These are phyloP conservation scores for Cucumis hystrix DNA, from an alignment of 306 rosid species.

Conservation along the genomic window DNA sequence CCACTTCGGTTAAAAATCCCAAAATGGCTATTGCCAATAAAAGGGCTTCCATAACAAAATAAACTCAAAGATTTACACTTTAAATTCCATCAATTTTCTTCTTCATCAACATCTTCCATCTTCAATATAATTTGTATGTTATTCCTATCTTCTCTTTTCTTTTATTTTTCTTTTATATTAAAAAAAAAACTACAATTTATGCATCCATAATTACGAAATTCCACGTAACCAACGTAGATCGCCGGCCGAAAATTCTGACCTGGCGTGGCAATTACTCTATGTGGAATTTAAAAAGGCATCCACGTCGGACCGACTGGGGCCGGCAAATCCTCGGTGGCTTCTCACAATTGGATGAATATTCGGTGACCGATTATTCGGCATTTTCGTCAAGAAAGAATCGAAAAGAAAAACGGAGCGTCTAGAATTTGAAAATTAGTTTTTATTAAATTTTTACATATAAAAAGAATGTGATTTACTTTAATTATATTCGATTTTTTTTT, in stretches of 20 bases:
- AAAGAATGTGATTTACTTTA: no score
- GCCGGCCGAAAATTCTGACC: neutral
- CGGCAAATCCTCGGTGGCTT: neutral
- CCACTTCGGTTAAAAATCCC: neutral
- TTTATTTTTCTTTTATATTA: no score
- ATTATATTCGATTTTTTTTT: no score
- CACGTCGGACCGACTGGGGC: neutral
- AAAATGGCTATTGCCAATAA: neutral
- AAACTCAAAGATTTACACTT: neutral
- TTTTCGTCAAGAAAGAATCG: neutral
- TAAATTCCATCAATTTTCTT: neutral
- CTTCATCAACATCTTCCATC: neutral
- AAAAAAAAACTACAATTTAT: no score
- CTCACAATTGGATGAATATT: neutral
- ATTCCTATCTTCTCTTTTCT: neutral
- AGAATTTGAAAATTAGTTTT: neutral
- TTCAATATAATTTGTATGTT: neutral
- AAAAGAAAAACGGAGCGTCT: neutral
- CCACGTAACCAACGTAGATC: neutral
- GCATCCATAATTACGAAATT: neutral
- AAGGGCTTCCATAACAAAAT: neutral
- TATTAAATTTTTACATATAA: neutral
- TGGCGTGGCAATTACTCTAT: neutral
- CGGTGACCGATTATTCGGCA: neutral
- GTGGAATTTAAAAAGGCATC: neutral